Percentiles rank a stretch among this genome's conserved stretches.
These are phyloP conservation scores for Leersia perrieri DNA, from an alignment of 176 grass and related monocot species.

Conservation along the genomic window DNA sequence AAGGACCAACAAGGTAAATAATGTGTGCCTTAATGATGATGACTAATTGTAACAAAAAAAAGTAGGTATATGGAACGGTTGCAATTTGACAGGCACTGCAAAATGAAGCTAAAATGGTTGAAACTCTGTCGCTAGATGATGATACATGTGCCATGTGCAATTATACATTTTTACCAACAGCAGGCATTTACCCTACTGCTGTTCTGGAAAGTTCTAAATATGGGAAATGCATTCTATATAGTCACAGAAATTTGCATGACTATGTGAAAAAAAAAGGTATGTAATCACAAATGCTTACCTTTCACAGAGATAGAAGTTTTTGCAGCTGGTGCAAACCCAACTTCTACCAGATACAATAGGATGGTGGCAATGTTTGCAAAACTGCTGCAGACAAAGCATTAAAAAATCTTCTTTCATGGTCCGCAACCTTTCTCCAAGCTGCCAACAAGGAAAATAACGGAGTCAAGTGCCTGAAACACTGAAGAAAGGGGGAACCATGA, in stretches of 20 bases:
- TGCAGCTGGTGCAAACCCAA: conserved; percentile 82
- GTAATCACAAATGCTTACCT: conserved; percentile 54
- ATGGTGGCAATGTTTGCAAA: conserved; percentile 79
- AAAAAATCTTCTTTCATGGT: conserved; percentile 94
- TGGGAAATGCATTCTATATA: neutral
- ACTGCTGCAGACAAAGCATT: conserved; percentile 79
- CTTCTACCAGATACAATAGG: conserved; percentile 61
- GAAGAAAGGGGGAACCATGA: neutral
- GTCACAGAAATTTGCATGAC: neutral
- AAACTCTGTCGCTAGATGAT: neutral
- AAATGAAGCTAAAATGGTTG: neutral
- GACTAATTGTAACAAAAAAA: conserved; percentile 11
- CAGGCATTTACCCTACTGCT: neutral
- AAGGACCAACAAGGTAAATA: conserved; percentile 31
- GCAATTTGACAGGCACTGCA: neutral
- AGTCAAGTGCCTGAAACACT: conserved; percentile 12
- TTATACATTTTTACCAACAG: neutral
- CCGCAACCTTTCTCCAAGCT: conserved; percentile 89
- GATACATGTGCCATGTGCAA: neutral
- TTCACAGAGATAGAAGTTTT: conserved; percentile 86
- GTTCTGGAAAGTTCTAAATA: neutral
- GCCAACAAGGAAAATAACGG: conserved; percentile 26
- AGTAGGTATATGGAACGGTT: too few relatives aligned
- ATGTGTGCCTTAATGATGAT: neutral
- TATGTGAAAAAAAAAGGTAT: neutral